Evolutionary conservation across 345 rosid species (phyloP).

Genomic region (Anastatica hierochuntica): DNA sequence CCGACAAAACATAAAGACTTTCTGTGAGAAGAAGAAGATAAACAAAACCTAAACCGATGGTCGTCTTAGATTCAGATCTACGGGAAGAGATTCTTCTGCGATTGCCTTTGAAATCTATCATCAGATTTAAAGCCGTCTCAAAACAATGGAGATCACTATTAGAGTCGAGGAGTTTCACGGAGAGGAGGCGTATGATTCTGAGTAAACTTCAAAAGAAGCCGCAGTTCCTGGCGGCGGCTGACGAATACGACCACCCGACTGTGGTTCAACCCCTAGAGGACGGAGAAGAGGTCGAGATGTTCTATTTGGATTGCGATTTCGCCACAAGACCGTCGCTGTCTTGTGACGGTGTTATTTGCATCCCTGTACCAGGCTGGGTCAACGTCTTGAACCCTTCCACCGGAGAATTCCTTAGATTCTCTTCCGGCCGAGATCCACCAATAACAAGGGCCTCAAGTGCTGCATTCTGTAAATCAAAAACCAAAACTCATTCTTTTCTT

Average conservation of each 20-base stretch:
- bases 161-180: background rate
- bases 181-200: conserved; percentile 1
- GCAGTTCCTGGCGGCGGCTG: background rate
- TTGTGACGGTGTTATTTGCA: conserved; percentile 11
- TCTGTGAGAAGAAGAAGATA: no score
- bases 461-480: no score
- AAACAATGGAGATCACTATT: background rate
- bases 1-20: no score
- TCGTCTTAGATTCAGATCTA: no score
- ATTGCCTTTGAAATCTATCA: background rate
- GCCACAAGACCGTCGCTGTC: background rate
- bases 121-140: background rate
- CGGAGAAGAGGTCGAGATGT: background rate
- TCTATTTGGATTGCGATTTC: background rate
- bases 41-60: no score
- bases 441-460: no score
- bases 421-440: background rate
- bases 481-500: no score
- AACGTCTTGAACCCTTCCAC: conserved; percentile 4
- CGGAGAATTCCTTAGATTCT: background rate
- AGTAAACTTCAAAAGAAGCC: background rate
- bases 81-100: background rate
- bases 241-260: no score
- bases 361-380: background rate
- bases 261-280: no score